Percentiles rank a stretch among this genome's conserved stretches.
Conservation (phyloP, 2,329 filamentous ascomycete genomes). For the Fusarium sp. region DNA sequence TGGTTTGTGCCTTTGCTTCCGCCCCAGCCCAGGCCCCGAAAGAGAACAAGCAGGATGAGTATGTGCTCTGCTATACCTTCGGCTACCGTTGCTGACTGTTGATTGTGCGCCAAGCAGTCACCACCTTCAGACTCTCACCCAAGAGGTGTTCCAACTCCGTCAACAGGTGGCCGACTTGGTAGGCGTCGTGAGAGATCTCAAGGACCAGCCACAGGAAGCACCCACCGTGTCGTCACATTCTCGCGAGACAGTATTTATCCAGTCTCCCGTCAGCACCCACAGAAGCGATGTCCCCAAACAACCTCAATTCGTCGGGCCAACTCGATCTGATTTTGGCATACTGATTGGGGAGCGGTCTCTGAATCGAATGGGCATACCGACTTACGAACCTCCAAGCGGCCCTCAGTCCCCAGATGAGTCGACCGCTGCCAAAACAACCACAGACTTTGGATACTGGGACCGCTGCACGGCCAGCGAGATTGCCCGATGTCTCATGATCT, state of each 20-base stretch:
- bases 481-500: slow-evolving; percentile 53
- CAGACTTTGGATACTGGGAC: slow-evolving; percentile 45
- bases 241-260: slow-evolving; percentile 20
- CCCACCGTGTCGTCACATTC: slow-evolving; percentile 30
- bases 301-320: slow-evolving; percentile 57
- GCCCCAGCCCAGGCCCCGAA: slow-evolving; percentile 34
- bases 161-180: slow-evolving; percentile 52
- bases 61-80: background rate
- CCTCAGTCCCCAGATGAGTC: slow-evolving; percentile 41
- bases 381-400: slow-evolving; percentile 48
- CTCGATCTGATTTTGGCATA: slow-evolving; percentile 54
- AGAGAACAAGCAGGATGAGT: slow-evolving; percentile 44
- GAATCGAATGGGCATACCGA: slow-evolving; percentile 55
- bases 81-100: background rate
- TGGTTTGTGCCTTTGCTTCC: slow-evolving; percentile 47
- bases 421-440: slow-evolving; percentile 3
- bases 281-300: slow-evolving; percentile 48
- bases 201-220: slow-evolving; percentile 32
- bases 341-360: slow-evolving; percentile 55
- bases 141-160: slow-evolving; percentile 50
- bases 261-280: slow-evolving; percentile 38
- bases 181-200: slow-evolving; percentile 46
- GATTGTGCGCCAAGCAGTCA: background rate
- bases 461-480: slow-evolving; percentile 48
- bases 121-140: slow-evolving; percentile 42